Evolutionary conservation across 2,329 filamentous ascomycete species (phyloP).

Genomic region (Capronia americana): DNA sequence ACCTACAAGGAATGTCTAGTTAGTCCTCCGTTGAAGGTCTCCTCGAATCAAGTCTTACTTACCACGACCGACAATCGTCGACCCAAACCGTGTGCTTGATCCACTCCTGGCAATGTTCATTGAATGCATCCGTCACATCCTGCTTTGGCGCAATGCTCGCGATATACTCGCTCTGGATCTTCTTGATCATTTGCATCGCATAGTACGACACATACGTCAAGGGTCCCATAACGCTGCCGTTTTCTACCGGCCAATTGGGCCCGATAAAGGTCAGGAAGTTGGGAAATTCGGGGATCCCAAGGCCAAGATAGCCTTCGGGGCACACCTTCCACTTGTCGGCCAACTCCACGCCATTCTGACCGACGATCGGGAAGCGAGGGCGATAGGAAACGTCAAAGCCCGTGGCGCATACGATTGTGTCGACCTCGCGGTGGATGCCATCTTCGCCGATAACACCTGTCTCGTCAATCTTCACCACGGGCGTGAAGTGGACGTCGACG

Average conservation of each 20-base stretch:
- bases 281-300: slow-evolving; percentile 42
- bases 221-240: slow-evolving; percentile 54
- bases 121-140: slow-evolving; percentile 45
- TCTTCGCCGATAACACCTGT: slow-evolving; percentile 50
- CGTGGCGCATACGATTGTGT: slow-evolving; percentile 49
- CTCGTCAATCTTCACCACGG: slow-evolving; percentile 54
- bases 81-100: slow-evolving; percentile 59
- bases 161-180: slow-evolving; percentile 53
- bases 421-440: slow-evolving; percentile 44
- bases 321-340: slow-evolving; percentile 53
- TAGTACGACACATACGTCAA: slow-evolving; percentile 50
- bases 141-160: slow-evolving; percentile 48
- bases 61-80: slow-evolving; percentile 52
- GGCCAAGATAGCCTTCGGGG: slow-evolving; percentile 40
- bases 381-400: slow-evolving; percentile 50
- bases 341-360: slow-evolving; percentile 49
- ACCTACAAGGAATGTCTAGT: slow-evolving; percentile 18
- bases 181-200: slow-evolving; percentile 49
- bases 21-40: slow-evolving; percentile 32
- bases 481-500: slow-evolving; percentile 59
- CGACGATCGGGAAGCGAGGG: slow-evolving; percentile 54
- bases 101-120: slow-evolving; percentile 53
- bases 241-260: slow-evolving; percentile 52
- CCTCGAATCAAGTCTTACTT: not conserved
- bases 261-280: slow-evolving; percentile 41